Evolutionary conservation across 805 yeast species (phyloP), one percentile per base, ranked within the genome.

Genomic region (Grigorovia yakushimaensis): DNA sequence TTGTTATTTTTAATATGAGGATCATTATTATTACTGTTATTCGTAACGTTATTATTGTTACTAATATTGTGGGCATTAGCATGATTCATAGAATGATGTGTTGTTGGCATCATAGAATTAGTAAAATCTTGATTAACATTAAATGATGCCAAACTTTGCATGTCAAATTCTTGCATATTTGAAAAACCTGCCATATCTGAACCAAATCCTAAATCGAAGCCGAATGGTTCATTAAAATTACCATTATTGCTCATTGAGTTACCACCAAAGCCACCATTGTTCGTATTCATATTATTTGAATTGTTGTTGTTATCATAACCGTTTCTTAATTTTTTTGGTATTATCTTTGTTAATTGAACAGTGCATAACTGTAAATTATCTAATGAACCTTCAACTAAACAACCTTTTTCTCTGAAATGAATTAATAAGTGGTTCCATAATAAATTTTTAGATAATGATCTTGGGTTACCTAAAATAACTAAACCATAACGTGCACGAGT

Each of bases 401-500:
- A 84, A 1, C 95, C 95, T 47, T 76, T 77, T 55, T 86, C 91
- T 65, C 95, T 74, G 68, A 78, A 88, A 61, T 87, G 94, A 42
- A 78, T 66, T 54, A 89, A 69, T 49, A 89, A 68, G 51, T 79
- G 82, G 55, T 81, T 81, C 97, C 97, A 89, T 51, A 89, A 67
- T 11, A 72, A 64, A 62, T 85, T 84, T 49, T 76, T 74, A 41
- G 85, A 74, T 53, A 89, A 71, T 0, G 93, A 78, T 51, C 82
- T 71, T 9, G 96, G 95, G 60, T 88, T 88, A 47, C 97, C 97
- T 45, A 89, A 69, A 20, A 89, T 74, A 17, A 85, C 73, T 52
- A 88, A 64, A 5, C 96, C 96, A 59, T 78, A 87, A 61, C 77
- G 82, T 22, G 96, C 95, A 66, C 96, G 78, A 1, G 96, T 88